Evolutionary conservation across 2,329 filamentous ascomycete genomes (phyloP).

Genomic region (Akanthomyces lecanii): DNA sequence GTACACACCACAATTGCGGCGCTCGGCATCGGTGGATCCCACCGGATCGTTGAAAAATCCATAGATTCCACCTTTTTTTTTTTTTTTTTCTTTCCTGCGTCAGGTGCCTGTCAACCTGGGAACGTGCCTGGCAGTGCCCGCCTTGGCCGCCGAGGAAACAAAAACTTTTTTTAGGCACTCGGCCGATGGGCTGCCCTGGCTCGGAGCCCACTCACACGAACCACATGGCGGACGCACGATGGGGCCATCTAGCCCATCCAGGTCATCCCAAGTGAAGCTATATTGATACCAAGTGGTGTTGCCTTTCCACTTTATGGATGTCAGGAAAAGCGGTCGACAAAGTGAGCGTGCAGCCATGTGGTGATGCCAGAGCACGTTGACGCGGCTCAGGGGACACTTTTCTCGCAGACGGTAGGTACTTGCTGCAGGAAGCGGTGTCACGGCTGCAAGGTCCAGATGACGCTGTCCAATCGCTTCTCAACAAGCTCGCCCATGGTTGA

Average conservation of each 20-base stretch:
- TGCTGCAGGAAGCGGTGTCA: no score
- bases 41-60: neutral
- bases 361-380: neutral
- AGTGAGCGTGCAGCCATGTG: neutral
- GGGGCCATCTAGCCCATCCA: neutral
- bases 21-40: constrained; percentile 1
- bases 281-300: neutral
- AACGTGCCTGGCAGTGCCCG: neutral
- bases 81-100: neutral
- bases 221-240: neutral
- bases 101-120: neutral
- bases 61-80: neutral
- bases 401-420: no score
- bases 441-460: no score
- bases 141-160: neutral
- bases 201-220: neutral
- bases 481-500: neutral
- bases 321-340: neutral
- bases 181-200: constrained; percentile 1
- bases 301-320: neutral
- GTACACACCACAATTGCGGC: neutral
- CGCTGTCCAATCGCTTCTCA: no score
- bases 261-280: neutral
- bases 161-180: neutral
- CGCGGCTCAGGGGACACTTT: neutral